phyloP scores from a whole-genome alignment of 371 early-diverging fungal species.

The Syncephalis plumigaleata region DNA sequence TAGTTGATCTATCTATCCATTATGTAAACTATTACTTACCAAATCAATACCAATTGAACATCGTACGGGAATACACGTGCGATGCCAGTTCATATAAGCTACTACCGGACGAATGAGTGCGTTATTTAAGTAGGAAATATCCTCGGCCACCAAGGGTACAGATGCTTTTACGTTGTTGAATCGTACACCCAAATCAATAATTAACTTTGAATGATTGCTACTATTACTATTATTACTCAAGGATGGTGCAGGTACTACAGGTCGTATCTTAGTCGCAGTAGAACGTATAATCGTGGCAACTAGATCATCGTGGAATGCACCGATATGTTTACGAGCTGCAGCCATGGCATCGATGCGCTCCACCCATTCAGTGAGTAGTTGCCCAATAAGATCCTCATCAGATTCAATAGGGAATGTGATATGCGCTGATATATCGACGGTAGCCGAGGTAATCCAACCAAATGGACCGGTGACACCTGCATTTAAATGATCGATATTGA shows the following conservation, averaged over 20 bases:
- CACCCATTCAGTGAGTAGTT: slow-evolving; percentile 54
- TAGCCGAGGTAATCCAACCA: slow-evolving; percentile 86
- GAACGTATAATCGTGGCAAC: no score
- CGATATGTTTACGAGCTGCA: slow-evolving; percentile 3
- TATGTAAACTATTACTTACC: slow-evolving; percentile 20
- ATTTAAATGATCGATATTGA: slow-evolving; percentile 84
- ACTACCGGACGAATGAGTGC: slow-evolving; percentile 88
- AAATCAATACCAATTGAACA: slow-evolving; percentile 58
- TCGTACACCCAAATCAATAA: slow-evolving; percentile 48
- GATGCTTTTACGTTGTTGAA: slow-evolving; percentile 81
- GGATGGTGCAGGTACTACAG: no score
- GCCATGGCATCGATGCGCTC: slow-evolving; percentile 5
- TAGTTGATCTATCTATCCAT: no score
- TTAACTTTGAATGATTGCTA: no score
- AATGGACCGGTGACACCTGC: slow-evolving; percentile 75
- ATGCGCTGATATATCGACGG: slow-evolving; percentile 62
- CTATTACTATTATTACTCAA: no score
- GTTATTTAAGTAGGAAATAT: slow-evolving; percentile 57
- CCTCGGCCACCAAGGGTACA: slow-evolving; percentile 57
- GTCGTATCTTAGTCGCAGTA: no score
- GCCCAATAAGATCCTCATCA: slow-evolving; percentile 34
- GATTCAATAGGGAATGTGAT: slow-evolving; percentile 51
- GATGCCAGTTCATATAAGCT: slow-evolving; percentile 83
- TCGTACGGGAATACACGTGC: slow-evolving; percentile 65
- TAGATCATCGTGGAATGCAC: no score